Percentiles rank a stretch among this genome's conserved stretches.
These are phyloP conservation scores for Apiospora saccharicola DNA, from an alignment of 2,329 filamentous ascomycete genomes.

Conservation along the genomic window DNA sequence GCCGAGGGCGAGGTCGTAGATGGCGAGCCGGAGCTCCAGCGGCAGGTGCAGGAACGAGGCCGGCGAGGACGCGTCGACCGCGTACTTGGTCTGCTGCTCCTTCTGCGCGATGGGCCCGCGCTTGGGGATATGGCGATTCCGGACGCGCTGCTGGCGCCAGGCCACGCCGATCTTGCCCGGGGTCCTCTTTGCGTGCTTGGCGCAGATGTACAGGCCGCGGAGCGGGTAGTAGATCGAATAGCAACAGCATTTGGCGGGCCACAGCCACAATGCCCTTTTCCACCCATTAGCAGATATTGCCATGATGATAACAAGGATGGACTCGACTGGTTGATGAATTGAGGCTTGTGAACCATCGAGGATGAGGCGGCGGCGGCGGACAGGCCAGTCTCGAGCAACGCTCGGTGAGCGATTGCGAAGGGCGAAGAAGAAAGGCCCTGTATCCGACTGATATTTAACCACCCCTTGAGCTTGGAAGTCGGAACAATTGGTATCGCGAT, in stretches of 20 bases:
- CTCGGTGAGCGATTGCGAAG: neutral
- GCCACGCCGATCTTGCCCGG: neutral
- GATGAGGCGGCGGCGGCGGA: neutral
- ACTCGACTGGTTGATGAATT: neutral
- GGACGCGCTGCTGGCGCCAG: neutral
- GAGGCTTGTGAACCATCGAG: neutral
- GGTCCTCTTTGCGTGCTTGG: neutral
- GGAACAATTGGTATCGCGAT: neutral
- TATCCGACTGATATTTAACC: neutral
- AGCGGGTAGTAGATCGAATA: slow-evolving; percentile 9
- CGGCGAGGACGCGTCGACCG: neutral
- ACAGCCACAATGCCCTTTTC: neutral
- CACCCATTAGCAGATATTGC: neutral
- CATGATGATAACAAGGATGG: neutral
- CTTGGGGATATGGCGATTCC: neutral
- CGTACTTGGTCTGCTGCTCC: neutral
- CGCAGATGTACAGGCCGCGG: neutral
- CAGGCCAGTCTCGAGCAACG: neutral
- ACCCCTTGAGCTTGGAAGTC: neutral
- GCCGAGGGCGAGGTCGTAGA: slow-evolving; percentile 22
- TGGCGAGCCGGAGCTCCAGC: slow-evolving; percentile 9
- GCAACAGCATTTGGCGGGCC: neutral
- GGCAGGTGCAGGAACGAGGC: slow-evolving; percentile 13
- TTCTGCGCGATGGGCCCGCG: neutral
- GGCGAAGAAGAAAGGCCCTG: neutral